phyloP scores from a whole-genome alignment of 371 early-diverging fungal genomes.

The Dichotomocladium elegans region DNA sequence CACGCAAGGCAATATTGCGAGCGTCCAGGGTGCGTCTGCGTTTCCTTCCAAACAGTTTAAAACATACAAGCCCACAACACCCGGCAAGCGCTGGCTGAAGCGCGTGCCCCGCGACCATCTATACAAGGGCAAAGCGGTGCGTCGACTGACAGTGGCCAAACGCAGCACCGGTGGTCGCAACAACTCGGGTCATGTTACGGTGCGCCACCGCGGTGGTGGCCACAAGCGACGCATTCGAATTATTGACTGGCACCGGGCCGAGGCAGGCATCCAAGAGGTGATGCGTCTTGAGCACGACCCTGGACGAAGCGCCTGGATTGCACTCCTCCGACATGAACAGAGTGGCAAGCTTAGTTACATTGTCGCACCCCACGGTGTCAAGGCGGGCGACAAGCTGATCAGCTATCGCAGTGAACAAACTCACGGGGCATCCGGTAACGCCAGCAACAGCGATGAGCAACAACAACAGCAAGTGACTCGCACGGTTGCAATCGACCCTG shows the following conservation, averaged over 20 bases:
- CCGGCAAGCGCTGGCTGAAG: conserved; percentile 85
- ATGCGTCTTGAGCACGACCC: conserved; percentile 95
- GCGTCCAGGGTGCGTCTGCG: conserved; percentile 20
- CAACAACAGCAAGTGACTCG: conserved; percentile 47
- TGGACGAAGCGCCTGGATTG: conserved; percentile 90
- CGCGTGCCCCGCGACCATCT: conserved; percentile 89
- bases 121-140: conserved; percentile 86
- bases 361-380: conserved; percentile 74
- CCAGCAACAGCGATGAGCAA: no score
- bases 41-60: conserved; percentile 67
- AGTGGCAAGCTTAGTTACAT: conserved; percentile 83
- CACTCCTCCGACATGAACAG: conserved; percentile 74
- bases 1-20: conserved; percentile 34
- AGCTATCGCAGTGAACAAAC: conserved; percentile 34
- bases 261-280: conserved; percentile 78
- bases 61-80: conserved; percentile 88
- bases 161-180: conserved; percentile 86
- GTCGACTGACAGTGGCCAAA: conserved; percentile 79
- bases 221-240: conserved; percentile 86
- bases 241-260: conserved; percentile 82
- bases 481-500: conserved; percentile 71
- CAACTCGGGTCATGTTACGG: conserved; percentile 88
- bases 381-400: conserved; percentile 59
- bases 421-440: no score
- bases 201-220: conserved; percentile 94